Evolutionary conservation across 139 green algal genomes (phyloP).

Genomic region (Chlamydomonas sp.): DNA sequence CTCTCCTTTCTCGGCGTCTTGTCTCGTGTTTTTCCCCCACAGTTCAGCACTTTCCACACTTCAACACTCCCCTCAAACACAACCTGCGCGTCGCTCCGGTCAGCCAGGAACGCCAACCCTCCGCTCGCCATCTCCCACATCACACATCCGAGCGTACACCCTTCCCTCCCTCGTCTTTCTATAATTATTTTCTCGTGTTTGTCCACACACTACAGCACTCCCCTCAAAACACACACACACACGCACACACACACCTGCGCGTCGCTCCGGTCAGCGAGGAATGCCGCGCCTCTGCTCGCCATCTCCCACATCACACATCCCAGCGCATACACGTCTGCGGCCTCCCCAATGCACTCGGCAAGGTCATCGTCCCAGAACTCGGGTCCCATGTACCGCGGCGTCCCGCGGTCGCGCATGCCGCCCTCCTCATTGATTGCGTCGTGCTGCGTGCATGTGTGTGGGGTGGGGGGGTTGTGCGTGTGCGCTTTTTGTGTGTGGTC

Average conservation of each 20-base stretch:
- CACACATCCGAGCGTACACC: slow-evolving; percentile 9
- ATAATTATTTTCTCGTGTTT: too few species aligned
- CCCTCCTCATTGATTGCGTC: too few species aligned
- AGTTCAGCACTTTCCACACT: slow-evolving; percentile 3
- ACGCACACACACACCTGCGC: too few species aligned
- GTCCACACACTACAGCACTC: too few species aligned
- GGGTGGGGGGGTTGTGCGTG: too few species aligned
- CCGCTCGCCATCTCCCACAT: slow-evolving; percentile 10
- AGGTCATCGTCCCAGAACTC: slow-evolving; percentile 11
- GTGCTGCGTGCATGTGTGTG: too few species aligned
- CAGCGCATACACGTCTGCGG: not conserved
- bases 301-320: slow-evolving; percentile 15
- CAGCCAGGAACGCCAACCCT: not conserved
- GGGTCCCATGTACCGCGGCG: not conserved
- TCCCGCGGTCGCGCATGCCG: not conserved
- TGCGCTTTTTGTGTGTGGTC: too few species aligned
- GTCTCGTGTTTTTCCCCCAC: too few species aligned
- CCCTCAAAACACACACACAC: too few species aligned
- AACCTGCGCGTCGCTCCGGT: not conserved
- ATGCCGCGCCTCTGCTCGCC: not conserved
- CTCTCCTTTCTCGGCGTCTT: too few species aligned
- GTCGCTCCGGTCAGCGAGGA: not conserved
- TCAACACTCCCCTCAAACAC: too few species aligned
- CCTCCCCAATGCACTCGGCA: slow-evolving; percentile 2
- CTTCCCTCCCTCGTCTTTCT: too few species aligned